These are phyloP conservation scores for Aspergillus sp. DNA, from an alignment of 2,329 filamentous ascomycete species.

Conservation along the genomic window DNA sequence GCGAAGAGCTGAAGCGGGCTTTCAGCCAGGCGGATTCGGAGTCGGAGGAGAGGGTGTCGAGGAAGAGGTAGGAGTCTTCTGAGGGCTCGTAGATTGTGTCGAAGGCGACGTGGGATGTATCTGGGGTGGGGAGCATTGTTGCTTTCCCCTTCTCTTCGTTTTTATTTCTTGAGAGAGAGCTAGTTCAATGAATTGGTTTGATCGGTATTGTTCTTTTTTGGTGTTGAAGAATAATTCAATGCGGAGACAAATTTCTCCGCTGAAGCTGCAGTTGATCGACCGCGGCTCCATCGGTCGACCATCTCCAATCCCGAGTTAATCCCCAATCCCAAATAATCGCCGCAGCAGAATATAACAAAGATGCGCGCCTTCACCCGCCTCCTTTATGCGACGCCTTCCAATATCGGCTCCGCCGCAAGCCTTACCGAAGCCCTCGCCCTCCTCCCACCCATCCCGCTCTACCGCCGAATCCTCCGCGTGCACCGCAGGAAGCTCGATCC, in stretches of 20 bases:
- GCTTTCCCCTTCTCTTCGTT: background rate
- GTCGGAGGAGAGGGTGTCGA: slow-evolving; percentile 80
- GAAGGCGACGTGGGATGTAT: slow-evolving; percentile 87
- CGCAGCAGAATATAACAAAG: background rate
- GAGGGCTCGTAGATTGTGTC: slow-evolving; percentile 90
- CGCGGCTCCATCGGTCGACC: background rate
- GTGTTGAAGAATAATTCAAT: background rate
- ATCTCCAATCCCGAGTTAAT: background rate
- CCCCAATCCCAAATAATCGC: background rate
- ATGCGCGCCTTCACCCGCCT: slow-evolving; percentile 40
- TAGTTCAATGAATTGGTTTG: background rate
- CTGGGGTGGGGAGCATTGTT: slow-evolving; percentile 81
- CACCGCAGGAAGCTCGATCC: slow-evolving; percentile 75
- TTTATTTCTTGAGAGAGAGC: background rate
- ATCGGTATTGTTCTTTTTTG: background rate
- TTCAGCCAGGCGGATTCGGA: slow-evolving; percentile 69
- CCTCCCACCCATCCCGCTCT: slow-evolving; percentile 83
- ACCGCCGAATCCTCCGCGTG: slow-evolving; percentile 80
- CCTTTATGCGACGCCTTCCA: slow-evolving; percentile 41
- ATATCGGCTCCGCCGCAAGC: slow-evolving; percentile 40
- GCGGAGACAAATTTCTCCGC: slow-evolving; percentile 10
- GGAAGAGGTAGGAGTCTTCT: slow-evolving; percentile 90
- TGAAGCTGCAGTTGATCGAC: background rate
- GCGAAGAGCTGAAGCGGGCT: slow-evolving; percentile 52
- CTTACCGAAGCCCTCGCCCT: slow-evolving; percentile 62